A percentile compares a stretch with the other conserved stretches of the same genome.
Conservation (phyloP, 768 basidiomycete species). For the Trametes elegans region DNA sequence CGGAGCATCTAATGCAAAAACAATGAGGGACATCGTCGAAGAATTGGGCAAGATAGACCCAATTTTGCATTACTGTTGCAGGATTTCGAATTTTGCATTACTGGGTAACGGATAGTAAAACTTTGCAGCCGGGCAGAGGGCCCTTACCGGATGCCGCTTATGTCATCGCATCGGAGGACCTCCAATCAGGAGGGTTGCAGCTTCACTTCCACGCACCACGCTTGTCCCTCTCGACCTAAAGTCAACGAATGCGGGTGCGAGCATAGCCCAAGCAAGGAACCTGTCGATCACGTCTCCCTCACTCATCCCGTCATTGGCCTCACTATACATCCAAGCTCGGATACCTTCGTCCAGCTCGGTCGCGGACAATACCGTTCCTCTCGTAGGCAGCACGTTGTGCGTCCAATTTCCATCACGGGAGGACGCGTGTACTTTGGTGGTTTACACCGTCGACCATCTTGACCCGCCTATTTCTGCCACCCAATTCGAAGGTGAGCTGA, state of each 20-base stretch:
- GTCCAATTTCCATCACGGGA: slow-evolving; percentile 7
- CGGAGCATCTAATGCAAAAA: too few species aligned
- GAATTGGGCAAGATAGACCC: too few species aligned
- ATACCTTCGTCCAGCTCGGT: background rate
- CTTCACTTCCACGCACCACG: slow-evolving; percentile 11
- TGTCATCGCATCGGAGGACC: too few species aligned
- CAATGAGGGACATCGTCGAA: too few species aligned
- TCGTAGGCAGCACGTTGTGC: background rate
- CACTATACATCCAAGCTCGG: slow-evolving; percentile 9
- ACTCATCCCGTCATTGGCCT: slow-evolving; percentile 18
- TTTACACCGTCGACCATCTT: slow-evolving; percentile 64
- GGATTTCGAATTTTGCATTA: too few species aligned
- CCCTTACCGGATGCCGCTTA: too few species aligned
- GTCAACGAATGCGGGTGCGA: background rate
- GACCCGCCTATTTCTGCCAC: slow-evolving; percentile 62
- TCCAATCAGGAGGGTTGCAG: too few species aligned
- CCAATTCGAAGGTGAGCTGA: slow-evolving; percentile 63
- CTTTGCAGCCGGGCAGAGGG: too few species aligned
- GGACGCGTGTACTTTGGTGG: slow-evolving; percentile 50
- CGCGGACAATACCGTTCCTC: background rate
- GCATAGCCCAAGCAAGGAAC: background rate
- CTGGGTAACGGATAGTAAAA: too few species aligned
- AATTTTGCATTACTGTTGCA: too few species aligned
- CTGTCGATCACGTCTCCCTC: slow-evolving; percentile 19
- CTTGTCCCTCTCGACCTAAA: slow-evolving; percentile 9